phyloP scores from a whole-genome alignment of 345 rosid species.

The Eucalyptus regnans region DNA sequence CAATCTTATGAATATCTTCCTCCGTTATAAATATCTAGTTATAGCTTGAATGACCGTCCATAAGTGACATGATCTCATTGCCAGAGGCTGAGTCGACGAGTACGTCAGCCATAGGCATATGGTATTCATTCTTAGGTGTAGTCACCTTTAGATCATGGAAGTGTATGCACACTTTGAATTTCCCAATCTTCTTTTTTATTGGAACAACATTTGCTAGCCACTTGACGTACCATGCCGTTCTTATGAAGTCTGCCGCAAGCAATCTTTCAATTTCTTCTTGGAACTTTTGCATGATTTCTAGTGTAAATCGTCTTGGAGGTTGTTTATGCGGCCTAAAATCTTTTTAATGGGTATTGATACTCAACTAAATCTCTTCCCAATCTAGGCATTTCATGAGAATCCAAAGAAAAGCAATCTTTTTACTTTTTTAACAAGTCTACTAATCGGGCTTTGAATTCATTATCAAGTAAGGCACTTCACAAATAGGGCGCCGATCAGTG shows the following conservation, averaged over 20 bases:
- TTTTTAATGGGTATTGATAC: too few species aligned
- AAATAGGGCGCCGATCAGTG: too few species aligned
- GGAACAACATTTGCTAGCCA: neutral
- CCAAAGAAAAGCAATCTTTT: too few species aligned
- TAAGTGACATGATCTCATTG: neutral
- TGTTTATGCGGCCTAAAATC: too few species aligned
- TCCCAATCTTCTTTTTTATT: neutral
- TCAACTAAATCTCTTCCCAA: too few species aligned
- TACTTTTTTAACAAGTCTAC: too few species aligned
- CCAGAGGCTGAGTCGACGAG: neutral
- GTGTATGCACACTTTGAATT: neutral
- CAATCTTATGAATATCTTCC: neutral
- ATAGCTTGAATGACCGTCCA: neutral
- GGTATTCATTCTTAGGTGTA: neutral
- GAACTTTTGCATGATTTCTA: neutral
- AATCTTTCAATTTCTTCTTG: neutral
- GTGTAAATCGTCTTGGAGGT: too few species aligned
- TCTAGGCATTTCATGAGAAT: too few species aligned
- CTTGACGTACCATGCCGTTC: neutral
- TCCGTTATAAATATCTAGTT: neutral
- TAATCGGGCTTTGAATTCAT: too few species aligned
- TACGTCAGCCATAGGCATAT: neutral
- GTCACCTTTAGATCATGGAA: neutral
- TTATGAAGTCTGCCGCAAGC: neutral
- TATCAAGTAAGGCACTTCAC: too few species aligned